These are phyloP conservation scores for Acephala macrosclerotiorum DNA, from an alignment of 2,329 filamentous ascomycete species.

Conservation along the genomic window DNA sequence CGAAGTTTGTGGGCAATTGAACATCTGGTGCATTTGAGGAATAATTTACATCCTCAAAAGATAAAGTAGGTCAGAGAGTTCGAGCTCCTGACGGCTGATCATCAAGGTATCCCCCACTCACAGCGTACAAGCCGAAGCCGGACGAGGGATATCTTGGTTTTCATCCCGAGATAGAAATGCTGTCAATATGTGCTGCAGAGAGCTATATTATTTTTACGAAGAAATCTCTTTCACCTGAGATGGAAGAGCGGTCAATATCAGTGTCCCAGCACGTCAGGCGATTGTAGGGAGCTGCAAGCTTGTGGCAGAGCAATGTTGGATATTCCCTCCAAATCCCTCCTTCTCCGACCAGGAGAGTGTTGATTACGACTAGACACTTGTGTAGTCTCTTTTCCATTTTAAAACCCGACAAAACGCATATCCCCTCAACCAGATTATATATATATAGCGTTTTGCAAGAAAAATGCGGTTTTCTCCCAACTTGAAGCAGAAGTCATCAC, in stretches of 20 bases:
- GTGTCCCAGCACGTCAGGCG: not conserved
- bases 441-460: not conserved
- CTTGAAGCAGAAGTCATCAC: not conserved
- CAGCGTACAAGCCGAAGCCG: constrained; percentile 2
- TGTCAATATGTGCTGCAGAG: not conserved
- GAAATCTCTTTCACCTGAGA: not conserved
- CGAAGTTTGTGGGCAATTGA: not conserved
- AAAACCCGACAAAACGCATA: not conserved
- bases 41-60: not conserved
- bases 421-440: not conserved
- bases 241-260: not conserved
- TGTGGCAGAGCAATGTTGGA: not conserved
- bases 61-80: not conserved
- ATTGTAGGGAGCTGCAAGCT: not conserved
- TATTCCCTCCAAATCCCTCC: not conserved
- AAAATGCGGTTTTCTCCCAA: not conserved
- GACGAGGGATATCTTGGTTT: constrained; percentile 4
- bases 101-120: not conserved
- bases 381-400: not conserved
- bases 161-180: constrained; percentile 5
- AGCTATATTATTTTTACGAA: not conserved
- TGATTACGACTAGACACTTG: not conserved
- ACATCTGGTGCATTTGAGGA: not conserved
- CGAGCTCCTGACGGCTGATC: not conserved
- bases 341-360: not conserved